phyloP scores from a whole-genome alignment of 208 protist species.

The Acanthamoeba rhysodes region DNA sequence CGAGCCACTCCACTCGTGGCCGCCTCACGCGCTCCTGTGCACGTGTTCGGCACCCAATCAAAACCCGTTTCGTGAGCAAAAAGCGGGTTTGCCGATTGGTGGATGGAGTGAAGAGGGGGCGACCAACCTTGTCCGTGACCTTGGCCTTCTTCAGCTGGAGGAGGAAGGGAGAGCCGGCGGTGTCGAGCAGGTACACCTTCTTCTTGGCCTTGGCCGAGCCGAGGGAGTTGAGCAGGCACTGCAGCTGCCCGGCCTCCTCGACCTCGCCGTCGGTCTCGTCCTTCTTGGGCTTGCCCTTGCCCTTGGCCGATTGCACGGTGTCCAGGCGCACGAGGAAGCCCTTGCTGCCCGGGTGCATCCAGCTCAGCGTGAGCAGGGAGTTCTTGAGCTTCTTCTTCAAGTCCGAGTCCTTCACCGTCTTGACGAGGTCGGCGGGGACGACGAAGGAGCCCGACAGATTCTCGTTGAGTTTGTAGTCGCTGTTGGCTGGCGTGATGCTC shows the following conservation, averaged over 20 bases:
- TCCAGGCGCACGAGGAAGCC: slow-evolving; percentile 13
- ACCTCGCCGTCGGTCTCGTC: slow-evolving; percentile 28
- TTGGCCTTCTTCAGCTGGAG: slow-evolving; percentile 20
- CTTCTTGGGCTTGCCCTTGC: slow-evolving; percentile 28
- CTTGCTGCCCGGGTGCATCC: slow-evolving; percentile 42
- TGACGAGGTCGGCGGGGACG: slow-evolving; percentile 15
- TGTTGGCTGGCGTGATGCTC: background rate
- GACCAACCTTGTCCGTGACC: background rate
- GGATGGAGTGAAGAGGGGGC: background rate
- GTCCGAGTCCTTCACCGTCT: slow-evolving; percentile 32
- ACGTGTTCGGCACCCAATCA: too few species aligned
- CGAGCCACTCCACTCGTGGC: slow-evolving; percentile 18
- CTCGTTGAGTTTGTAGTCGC: slow-evolving; percentile 19
- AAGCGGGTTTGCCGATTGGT: background rate
- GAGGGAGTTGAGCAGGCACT: slow-evolving; percentile 36
- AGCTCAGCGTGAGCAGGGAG: slow-evolving; percentile 34
- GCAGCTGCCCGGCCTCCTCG: background rate
- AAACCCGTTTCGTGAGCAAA: background rate
- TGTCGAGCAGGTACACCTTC: slow-evolving; percentile 44
- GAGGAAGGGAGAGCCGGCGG: background rate
- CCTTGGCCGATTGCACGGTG: slow-evolving; percentile 1
- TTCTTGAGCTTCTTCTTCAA: slow-evolving; percentile 53
- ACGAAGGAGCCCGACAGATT: slow-evolving; percentile 12
- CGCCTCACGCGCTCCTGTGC: background rate
- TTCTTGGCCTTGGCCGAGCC: slow-evolving; percentile 38